Percentiles rank a stretch among this genome's conserved stretches.
Conservation (phyloP, 768 basidiomycete species). For the Panaeolus papilionaceus region DNA sequence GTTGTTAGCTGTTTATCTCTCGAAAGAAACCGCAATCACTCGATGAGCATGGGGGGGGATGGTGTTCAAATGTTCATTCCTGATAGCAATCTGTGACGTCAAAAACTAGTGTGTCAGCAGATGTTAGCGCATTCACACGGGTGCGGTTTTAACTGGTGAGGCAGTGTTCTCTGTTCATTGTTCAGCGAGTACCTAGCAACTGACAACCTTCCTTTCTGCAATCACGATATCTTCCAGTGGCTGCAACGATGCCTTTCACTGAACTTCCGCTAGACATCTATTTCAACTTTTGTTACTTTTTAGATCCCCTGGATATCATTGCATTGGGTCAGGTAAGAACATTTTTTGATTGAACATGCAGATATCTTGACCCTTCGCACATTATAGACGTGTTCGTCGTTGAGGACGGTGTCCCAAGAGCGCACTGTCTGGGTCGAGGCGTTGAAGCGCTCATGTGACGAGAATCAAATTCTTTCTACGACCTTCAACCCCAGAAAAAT, state of each 20-base stretch:
- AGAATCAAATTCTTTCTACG: background rate
- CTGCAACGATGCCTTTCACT: background rate
- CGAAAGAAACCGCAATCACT: too few relatives aligned
- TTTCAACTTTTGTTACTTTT: background rate
- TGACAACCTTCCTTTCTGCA: background rate
- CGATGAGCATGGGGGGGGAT: too few relatives aligned
- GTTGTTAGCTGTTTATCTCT: too few relatives aligned
- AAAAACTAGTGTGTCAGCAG: too few relatives aligned
- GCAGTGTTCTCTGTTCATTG: too few relatives aligned
- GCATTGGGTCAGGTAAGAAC: background rate
- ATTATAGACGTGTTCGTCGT: background rate
- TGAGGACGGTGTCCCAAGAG: background rate
- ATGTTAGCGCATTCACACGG: too few relatives aligned
- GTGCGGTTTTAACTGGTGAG: too few relatives aligned
- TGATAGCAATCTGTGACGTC: too few relatives aligned
- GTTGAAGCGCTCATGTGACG: background rate
- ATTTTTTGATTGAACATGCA: background rate
- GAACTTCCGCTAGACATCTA: background rate
- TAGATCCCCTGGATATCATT: background rate
- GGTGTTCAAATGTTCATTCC: too few relatives aligned
- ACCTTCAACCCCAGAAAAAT: background rate
- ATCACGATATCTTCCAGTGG: background rate
- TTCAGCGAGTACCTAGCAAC: too few relatives aligned
- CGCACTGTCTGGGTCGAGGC: background rate
- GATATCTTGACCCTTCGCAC: background rate